These are phyloP conservation scores for Cystobasidiaceae sp. DNA, from an alignment of 1,284 basidiomycete species.

Conservation along the genomic window DNA sequence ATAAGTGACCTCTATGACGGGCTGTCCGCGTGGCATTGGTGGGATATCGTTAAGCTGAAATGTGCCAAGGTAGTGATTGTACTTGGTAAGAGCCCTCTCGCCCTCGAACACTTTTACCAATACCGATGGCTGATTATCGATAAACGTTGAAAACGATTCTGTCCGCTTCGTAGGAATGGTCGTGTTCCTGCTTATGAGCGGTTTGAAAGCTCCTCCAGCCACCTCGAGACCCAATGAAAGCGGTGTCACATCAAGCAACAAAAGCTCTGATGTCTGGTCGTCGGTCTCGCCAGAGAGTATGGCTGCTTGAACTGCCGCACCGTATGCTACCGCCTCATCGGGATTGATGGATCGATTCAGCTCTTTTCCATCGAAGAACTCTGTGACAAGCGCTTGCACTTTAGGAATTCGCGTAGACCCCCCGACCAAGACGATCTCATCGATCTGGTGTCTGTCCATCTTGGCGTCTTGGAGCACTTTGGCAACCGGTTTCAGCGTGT, in stretches of 20 bases:
- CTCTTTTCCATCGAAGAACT: conserved; percentile 78
- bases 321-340: conserved; percentile 98
- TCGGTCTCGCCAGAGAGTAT: conserved; percentile 71
- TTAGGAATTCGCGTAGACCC: conserved; percentile 98
- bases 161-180: conserved; percentile 96
- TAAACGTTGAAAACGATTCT: conserved; percentile 95
- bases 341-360: conserved; percentile 78
- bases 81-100: conserved; percentile 97
- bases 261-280: conserved; percentile 92
- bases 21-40: conserved; percentile 95
- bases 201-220: conserved; percentile 96
- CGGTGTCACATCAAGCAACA: conserved; percentile 93
- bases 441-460: conserved; percentile 90
- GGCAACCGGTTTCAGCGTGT: conserved; percentile 95
- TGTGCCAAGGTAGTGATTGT: conserved; percentile 96
- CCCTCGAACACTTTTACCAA: conserved; percentile 99
- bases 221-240: conserved; percentile 96
- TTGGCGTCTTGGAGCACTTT: conserved; percentile 97
- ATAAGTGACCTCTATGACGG: conserved; percentile 96
- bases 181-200: conserved; percentile 92
- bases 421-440: conserved; percentile 96
- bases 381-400: conserved; percentile 94
- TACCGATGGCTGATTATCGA: conserved; percentile 94
- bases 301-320: conserved; percentile 97
- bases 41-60: conserved; percentile 98